Percentiles rank a stretch among this genome's conserved stretches.
Evolutionary conservation across 176 grass and related monocot species (phyloP).

Genomic region (Secale cereale): DNA sequence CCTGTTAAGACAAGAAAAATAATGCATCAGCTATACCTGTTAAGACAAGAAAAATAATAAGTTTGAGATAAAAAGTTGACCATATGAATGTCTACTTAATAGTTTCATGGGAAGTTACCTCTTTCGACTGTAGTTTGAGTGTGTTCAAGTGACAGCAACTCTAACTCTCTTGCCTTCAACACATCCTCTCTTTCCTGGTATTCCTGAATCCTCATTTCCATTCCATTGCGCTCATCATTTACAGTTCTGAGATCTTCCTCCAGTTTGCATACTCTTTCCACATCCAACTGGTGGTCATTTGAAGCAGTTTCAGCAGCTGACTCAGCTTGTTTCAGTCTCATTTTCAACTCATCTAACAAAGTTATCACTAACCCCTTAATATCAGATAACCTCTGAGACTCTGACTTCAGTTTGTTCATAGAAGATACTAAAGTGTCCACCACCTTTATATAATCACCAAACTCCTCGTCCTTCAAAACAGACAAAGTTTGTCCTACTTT

Average conservation of each 20-base stretch:
- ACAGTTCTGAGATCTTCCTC: constrained; percentile 68
- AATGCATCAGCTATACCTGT: constrained; percentile 44
- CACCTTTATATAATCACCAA: constrained; percentile 35
- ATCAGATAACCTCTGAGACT: constrained; percentile 27
- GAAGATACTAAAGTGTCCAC: constrained; percentile 48
- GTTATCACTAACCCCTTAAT: constrained; percentile 34
- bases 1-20: constrained; percentile 43
- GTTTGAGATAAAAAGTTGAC: constrained; percentile 11
- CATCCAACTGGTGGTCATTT: constrained; percentile 44
- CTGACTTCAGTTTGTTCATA: constrained; percentile 37
- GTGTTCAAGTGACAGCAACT: constrained; percentile 46
- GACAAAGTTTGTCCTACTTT: constrained; percentile 28
- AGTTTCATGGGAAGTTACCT: constrained; percentile 37
- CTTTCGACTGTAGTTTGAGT: constrained; percentile 37
- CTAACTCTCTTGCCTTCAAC: constrained; percentile 60
- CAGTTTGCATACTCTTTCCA: constrained; percentile 55
- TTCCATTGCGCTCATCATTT: constrained; percentile 49
- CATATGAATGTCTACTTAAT: not conserved
- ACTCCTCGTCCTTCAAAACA: constrained; percentile 40
- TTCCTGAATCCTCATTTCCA: constrained; percentile 59
- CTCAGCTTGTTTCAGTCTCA: constrained; percentile 60
- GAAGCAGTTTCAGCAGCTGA: constrained; percentile 58
- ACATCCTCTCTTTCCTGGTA: constrained; percentile 54
- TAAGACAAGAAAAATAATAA: constrained; percentile 28
- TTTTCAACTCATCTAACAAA: constrained; percentile 51